phyloP scores from a whole-genome alignment of 495 filamentous ascomycete genomes.

The Ascodesmis nigricans region DNA sequence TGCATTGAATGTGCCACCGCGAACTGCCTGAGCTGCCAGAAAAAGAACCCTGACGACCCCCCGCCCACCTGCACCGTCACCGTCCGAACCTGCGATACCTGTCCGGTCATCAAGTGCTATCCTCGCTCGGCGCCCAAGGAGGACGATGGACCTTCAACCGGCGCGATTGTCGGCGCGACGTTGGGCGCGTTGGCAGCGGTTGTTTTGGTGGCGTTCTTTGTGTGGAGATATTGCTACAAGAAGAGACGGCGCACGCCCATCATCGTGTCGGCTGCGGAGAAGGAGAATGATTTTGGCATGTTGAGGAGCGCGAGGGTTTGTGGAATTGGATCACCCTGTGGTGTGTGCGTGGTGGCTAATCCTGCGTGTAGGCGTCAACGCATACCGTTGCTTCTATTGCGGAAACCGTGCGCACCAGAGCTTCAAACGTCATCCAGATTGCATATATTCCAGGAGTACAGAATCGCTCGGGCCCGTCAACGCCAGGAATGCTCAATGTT shows the following conservation, averaged over 20 bases:
- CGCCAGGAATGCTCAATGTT: constrained; percentile 59
- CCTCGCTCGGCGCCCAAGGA: too few relatives aligned
- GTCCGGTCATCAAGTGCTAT: too few relatives aligned
- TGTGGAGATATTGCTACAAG: constrained; percentile 72
- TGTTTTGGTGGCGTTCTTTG: constrained; percentile 46
- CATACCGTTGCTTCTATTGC: constrained; percentile 82
- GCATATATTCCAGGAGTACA: constrained; percentile 97
- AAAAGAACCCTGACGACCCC: too few relatives aligned
- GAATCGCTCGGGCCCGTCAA: constrained; percentile 65
- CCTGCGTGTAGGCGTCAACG: constrained; percentile 34
- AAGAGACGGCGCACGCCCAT: constrained; percentile 35
- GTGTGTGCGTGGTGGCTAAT: constrained; percentile 8
- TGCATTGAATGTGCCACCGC: too few relatives aligned
- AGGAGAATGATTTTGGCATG: constrained; percentile 37
- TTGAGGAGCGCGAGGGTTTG: constrained; percentile 36
- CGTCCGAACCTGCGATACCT: too few relatives aligned
- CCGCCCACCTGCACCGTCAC: too few relatives aligned
- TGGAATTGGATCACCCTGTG: not conserved
- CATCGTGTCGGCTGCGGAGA: constrained; percentile 25
- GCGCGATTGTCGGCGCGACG: constrained; percentile 18
- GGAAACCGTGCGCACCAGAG: constrained; percentile 82
- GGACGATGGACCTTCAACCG: too few relatives aligned
- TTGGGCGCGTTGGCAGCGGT: constrained; percentile 27
- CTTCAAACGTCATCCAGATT: constrained; percentile 97
- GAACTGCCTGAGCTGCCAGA: too few relatives aligned